Base-by-base conservation (phyloP, 2,329 filamentous ascomycete species). In the Neurospora sp. region DNA sequence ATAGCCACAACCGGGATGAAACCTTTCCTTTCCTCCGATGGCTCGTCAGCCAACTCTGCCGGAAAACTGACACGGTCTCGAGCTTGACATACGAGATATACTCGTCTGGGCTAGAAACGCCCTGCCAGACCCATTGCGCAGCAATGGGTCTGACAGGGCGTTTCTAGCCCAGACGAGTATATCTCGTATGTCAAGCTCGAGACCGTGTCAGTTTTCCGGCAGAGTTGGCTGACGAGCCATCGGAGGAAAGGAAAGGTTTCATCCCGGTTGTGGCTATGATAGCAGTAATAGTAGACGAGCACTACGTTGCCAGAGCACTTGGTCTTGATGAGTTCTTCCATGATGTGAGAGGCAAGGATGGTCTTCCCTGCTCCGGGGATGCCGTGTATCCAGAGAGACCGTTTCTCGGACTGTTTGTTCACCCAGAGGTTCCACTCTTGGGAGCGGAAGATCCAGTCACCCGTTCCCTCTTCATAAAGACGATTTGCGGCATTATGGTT, bases 211-310 rank as follows among this genome's bases (percentile, higher is more conserved):
- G 72, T 68, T 23, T 75, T 72, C 39, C 72, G 71, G 66, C 77
- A 76, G 19, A 79, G 70, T 36, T 77, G 73, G 13, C 67, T 68
- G 13, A 78, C 19, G 4, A 76, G 66, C 72, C 74, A 77, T 33
- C 74, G 73, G 3, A 79, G 73, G 4, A 79, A 73, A 1, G 76
- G 71, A 0, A 69, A 23, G 1, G 77, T 73, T 67, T 79, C 78
- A 28, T 79, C 78, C 9, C 74, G 74, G 8, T 72, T 66, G 17
- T 76, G 74, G 28, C 75, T 73, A 40, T 76, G 72, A 28, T 75
- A 73, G 62, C 77, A 79, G 66, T 80, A 79, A 40, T 79, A 80
- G 67, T 77, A 79, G n/a, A 69, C 15, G 8, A 58, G 46, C 2
- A 28, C 13, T 5, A 28, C 23, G 9, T 46, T 52, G 5, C 13